Evolutionary conservation across 352 stramenopile species (phyloP).

Genomic region (Globisporangium lucens): DNA sequence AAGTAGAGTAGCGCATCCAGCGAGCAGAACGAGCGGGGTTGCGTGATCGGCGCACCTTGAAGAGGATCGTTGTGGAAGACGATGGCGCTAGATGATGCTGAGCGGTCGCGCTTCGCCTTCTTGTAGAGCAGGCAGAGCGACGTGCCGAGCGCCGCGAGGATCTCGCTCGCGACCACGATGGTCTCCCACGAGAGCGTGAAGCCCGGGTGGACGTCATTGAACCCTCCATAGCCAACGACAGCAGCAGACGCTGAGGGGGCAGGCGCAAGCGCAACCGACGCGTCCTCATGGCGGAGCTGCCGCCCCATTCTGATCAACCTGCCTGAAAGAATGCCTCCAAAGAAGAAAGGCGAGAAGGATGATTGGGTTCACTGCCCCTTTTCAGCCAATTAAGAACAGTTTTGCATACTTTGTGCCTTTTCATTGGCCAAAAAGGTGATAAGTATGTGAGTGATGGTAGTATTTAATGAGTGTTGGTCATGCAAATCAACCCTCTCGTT

Average conservation of each 20-base stretch:
- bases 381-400: conserved; percentile 2
- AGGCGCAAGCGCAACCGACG: not conserved
- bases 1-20: conserved; percentile 41
- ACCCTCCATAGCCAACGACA: not conserved
- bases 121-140: conserved; percentile 50
- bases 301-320: not conserved
- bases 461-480: conserved; percentile 1
- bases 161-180: conserved; percentile 43
- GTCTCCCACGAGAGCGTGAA: conserved; percentile 45
- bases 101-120: conserved; percentile 19
- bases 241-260: not conserved
- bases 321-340: not conserved
- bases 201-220: conserved; percentile 1
- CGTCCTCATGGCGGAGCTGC: not conserved
- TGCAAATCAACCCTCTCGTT: not conserved
- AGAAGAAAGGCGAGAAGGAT: not conserved
- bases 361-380: not conserved
- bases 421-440: not conserved
- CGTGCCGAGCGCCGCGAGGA: conserved; percentile 33
- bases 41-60: conserved; percentile 27
- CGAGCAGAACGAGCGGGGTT: conserved; percentile 44
- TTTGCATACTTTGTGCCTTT: not conserved
- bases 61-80: not conserved
- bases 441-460: conserved; percentile 6
- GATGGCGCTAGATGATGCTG: not conserved